These are phyloP conservation scores for Jaltomata sinuosa DNA, from an alignment of 257 asterid species.

Conservation along the genomic window DNA sequence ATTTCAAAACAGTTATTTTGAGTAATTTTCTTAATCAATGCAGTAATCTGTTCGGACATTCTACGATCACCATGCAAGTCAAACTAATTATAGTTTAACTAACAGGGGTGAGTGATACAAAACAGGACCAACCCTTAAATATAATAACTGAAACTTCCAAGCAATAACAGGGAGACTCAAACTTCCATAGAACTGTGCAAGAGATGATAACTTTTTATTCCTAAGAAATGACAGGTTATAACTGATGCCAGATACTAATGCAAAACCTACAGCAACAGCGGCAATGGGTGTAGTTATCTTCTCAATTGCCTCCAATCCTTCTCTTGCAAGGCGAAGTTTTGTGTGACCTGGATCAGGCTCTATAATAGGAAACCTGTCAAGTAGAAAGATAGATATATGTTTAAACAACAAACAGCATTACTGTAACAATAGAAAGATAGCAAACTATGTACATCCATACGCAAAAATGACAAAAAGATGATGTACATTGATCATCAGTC, in stretches of 20 bases:
- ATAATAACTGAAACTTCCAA: neutral
- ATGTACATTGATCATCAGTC: neutral
- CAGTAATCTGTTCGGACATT: neutral
- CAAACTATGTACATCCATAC: neutral
- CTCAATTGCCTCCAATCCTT: constrained; percentile 92
- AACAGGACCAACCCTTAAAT: neutral
- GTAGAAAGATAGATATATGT: neutral
- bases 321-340: constrained; percentile 84
- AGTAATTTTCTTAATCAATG: neutral
- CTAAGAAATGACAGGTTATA: neutral
- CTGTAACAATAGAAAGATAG: neutral
- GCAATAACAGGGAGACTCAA: neutral
- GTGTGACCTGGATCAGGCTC: constrained; percentile 99
- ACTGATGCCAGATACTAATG: neutral
- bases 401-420: neutral
- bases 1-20: neutral
- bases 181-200: neutral
- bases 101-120: neutral
- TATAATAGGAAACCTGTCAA: constrained; percentile 77
- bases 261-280: constrained; percentile 84
- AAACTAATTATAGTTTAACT: neutral
- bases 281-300: constrained; percentile 80
- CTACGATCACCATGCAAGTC: neutral
- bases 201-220: neutral
- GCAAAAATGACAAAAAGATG: neutral